These are phyloP conservation scores for Pelagophyceae sp. DNA, from an alignment of 352 stramenopile genomes.

Conservation along the genomic window DNA sequence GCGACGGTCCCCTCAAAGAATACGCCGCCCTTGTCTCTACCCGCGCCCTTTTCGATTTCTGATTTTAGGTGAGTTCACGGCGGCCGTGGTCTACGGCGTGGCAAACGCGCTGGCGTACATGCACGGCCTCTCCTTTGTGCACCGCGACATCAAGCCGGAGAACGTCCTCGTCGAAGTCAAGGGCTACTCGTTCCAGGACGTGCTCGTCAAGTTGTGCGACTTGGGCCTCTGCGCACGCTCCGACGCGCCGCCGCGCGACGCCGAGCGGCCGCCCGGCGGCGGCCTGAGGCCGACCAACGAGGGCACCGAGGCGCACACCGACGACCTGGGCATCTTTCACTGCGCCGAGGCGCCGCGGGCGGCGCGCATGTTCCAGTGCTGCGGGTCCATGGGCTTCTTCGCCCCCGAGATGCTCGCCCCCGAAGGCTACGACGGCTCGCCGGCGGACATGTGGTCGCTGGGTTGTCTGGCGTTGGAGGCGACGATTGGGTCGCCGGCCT, in stretches of 20 bases:
- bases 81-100: constrained; percentile 5
- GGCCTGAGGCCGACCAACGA: neutral
- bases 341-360: neutral
- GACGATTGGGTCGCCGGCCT: constrained; percentile 58
- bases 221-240: constrained; percentile 61
- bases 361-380: neutral
- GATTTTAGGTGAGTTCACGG: neutral
- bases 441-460: constrained; percentile 69
- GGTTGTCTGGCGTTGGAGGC: constrained; percentile 72
- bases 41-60: too few species aligned
- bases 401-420: constrained; percentile 60
- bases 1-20: too few species aligned
- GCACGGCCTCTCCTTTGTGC: constrained; percentile 75
- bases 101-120: constrained; percentile 62
- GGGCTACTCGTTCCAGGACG: neutral
- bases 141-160: constrained; percentile 96
- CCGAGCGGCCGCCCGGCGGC: constrained; percentile 46
- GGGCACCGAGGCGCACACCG: neutral
- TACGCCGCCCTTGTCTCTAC: too few species aligned
- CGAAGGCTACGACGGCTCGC: constrained; percentile 53
- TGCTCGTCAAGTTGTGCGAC: constrained; percentile 59
- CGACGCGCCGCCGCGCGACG: constrained; percentile 48
- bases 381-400: constrained; percentile 61
- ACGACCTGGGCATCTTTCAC: neutral
- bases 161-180: constrained; percentile 66